These are phyloP conservation scores for Cylindrodendrum hubeiense DNA, from an alignment of 2,329 filamentous ascomycete species.

Conservation along the genomic window DNA sequence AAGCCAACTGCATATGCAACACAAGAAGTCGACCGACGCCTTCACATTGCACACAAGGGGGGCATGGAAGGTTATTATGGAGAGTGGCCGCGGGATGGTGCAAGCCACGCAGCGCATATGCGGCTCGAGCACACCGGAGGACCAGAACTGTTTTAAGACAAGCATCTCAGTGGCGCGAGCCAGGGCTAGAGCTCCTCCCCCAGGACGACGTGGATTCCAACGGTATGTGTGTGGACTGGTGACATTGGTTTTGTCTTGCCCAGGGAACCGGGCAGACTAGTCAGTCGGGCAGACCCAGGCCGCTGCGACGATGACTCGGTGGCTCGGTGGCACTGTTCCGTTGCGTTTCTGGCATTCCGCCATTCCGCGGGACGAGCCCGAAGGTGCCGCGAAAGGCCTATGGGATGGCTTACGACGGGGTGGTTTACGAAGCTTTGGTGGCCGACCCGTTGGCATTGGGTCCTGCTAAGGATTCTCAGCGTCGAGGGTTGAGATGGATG, in stretches of 20 bases:
- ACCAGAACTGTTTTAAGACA: not conserved
- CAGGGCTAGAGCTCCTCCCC: not conserved
- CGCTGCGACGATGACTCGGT: too few relatives aligned
- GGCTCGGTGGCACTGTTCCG: too few relatives aligned
- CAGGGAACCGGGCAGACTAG: not conserved
- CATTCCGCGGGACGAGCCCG: not conserved
- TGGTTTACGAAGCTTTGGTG: not conserved
- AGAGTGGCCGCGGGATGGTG: not conserved
- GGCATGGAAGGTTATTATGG: conserved; percentile 7
- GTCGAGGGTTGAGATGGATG: conserved; percentile 4
- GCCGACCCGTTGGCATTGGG: not conserved
- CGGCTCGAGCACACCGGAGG: not conserved
- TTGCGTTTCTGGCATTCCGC: not conserved
- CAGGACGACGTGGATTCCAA: not conserved
- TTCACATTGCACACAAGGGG: not conserved
- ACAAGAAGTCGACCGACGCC: not conserved
- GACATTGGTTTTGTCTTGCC: not conserved
- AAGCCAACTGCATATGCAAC: not conserved
- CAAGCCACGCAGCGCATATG: not conserved
- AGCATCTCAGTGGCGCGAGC: not conserved
- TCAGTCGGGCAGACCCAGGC: not conserved
- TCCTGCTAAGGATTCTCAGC: not conserved
- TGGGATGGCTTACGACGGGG: not conserved
- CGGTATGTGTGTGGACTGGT: not conserved
- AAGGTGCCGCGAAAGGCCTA: not conserved